Evolutionary conservation across 2,329 filamentous ascomycete species (phyloP).

Genomic region (Diaporthe australafricana): DNA sequence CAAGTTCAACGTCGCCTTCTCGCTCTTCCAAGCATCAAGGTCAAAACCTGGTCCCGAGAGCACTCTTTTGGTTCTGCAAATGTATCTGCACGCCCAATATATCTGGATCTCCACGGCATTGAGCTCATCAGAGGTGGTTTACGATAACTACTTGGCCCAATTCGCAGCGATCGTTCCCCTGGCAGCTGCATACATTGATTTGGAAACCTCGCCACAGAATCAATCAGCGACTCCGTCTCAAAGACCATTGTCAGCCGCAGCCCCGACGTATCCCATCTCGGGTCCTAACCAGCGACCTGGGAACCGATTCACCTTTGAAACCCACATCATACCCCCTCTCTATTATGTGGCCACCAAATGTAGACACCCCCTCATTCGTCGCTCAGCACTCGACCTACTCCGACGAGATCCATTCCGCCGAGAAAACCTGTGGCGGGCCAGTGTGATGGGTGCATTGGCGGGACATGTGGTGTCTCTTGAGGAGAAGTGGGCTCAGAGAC

Average conservation of each 20-base stretch:
- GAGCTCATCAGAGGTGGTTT: conserved; percentile 45
- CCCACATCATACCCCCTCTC: conserved; percentile 51
- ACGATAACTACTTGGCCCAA: conserved; percentile 46
- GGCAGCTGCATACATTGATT: conserved; percentile 44
- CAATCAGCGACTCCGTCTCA: conserved; percentile 14
- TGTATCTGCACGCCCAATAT: conserved; percentile 49
- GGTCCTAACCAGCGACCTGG: conserved; percentile 21
- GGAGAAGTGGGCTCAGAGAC: conserved; percentile 42
- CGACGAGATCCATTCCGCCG: conserved; percentile 43
- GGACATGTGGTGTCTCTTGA: conserved; percentile 51
- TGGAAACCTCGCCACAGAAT: conserved; percentile 21
- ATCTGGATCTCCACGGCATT: conserved; percentile 49
- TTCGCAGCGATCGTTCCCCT: conserved; percentile 51
- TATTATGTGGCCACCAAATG: conserved; percentile 53
- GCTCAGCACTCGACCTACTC: conserved; percentile 50
- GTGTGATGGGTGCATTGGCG: conserved; percentile 46
- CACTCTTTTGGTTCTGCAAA: conserved; percentile 46
- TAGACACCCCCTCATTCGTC: conserved; percentile 52
- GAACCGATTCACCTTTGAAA: conserved; percentile 51
- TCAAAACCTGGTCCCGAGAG: conserved; percentile 38
- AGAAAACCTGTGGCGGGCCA: conserved; percentile 53
- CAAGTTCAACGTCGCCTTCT: conserved; percentile 47
- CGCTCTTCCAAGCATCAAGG: conserved; percentile 44
- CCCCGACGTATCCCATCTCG: conserved; percentile 35
- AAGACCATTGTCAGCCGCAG: conserved; percentile 13